Conservation (phyloP, 2,329 filamentous ascomycete genomes). For the Penicillium rolfsii region DNA sequence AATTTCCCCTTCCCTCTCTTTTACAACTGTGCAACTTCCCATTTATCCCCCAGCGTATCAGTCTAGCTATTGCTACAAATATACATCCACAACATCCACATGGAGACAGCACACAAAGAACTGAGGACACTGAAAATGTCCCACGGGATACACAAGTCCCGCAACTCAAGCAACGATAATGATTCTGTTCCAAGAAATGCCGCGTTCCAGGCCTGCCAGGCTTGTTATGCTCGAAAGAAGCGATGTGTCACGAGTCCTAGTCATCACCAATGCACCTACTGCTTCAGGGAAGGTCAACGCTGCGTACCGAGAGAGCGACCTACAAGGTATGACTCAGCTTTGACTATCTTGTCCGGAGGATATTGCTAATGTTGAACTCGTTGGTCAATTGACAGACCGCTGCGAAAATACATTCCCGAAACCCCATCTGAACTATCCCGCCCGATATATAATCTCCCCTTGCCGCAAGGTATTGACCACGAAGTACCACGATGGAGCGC, state of each 20-base stretch:
- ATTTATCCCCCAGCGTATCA: not conserved
- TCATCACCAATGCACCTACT: slow-evolving; percentile 13
- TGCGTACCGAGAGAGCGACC: slow-evolving; percentile 13
- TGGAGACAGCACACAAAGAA: not conserved
- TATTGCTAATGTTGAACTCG: not conserved
- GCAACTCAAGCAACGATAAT: not conserved
- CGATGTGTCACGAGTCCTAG: slow-evolving; percentile 7
- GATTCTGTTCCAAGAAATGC: not conserved
- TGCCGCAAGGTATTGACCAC: slow-evolving; percentile 13
- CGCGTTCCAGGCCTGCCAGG: slow-evolving; percentile 12
- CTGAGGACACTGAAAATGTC: not conserved
- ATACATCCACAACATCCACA: not conserved
- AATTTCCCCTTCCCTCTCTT: not conserved
- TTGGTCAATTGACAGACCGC: not conserved
- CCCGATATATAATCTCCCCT: not conserved
- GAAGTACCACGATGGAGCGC: slow-evolving; percentile 16
- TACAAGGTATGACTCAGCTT: not conserved
- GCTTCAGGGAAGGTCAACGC: slow-evolving; percentile 8
- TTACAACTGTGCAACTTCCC: not conserved
- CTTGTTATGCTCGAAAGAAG: slow-evolving; percentile 16
- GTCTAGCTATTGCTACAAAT: not conserved
- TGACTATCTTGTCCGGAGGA: not conserved
- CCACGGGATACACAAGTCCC: not conserved
- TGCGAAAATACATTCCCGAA: not conserved
- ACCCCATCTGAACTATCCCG: not conserved